Conservation (phyloP, 106 monocot species). For the Acorus calamus region DNA sequence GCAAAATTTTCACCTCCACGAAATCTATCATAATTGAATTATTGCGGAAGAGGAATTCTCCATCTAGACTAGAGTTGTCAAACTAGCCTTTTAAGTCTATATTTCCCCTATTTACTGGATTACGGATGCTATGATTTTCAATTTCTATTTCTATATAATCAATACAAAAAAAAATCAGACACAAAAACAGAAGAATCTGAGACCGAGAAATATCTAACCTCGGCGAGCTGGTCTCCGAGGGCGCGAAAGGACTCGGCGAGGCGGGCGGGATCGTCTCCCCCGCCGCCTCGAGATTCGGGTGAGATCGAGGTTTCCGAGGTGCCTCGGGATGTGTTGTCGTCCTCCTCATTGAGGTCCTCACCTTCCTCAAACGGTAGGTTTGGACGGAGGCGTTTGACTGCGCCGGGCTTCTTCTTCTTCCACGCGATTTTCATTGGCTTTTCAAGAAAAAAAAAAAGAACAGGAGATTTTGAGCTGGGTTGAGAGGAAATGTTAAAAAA, state of each 20-base stretch:
- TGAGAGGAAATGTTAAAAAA: too few relatives aligned
- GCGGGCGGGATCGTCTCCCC: conserved; percentile 17
- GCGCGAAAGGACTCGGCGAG: conserved; percentile 32
- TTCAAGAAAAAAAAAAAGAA: too few relatives aligned
- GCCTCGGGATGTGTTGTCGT: not conserved
- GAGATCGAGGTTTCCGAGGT: not conserved
- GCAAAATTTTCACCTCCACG: too few relatives aligned
- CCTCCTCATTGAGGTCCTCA: conserved; percentile 2
- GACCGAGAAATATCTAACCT: conserved; percentile 18
- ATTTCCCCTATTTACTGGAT: too few relatives aligned
- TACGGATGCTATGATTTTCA: too few relatives aligned
- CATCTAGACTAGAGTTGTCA: too few relatives aligned
- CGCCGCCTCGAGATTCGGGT: conserved; percentile 1
- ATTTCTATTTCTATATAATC: too few relatives aligned
- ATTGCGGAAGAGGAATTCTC: too few relatives aligned
- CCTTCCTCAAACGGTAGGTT: conserved; percentile 48
- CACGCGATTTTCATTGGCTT: conserved; percentile 73
- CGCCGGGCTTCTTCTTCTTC: conserved; percentile 46
- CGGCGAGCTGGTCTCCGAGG: conserved; percentile 63
- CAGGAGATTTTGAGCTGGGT: too few relatives aligned
- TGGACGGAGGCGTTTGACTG: conserved; percentile 4
- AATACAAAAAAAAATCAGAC: too few relatives aligned
- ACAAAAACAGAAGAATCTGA: not conserved
- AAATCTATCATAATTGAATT: too few relatives aligned
- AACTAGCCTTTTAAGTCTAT: too few relatives aligned